A percentile compares a stretch with the other conserved stretches of the same genome.
These are phyloP conservation scores for Calocybe gangraenosa DNA, from an alignment of 768 basidiomycete genomes.

Conservation along the genomic window DNA sequence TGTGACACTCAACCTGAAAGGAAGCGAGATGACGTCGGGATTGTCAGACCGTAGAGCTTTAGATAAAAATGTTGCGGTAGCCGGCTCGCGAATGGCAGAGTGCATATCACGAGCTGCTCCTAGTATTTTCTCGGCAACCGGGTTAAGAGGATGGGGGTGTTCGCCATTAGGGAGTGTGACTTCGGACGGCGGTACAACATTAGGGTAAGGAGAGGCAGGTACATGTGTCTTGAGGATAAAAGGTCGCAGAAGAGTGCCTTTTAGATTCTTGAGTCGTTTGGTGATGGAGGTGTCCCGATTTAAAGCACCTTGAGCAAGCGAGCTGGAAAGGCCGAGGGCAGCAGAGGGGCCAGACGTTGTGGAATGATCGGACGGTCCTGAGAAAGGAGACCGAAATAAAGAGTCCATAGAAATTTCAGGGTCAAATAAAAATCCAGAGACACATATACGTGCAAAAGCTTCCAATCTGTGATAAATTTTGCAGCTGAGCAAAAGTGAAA, in stretches of 20 bases:
- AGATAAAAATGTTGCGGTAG: conserved; percentile 47
- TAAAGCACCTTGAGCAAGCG: conserved; percentile 30
- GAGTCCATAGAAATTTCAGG: conserved; percentile 61
- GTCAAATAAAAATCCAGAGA: conserved; percentile 85
- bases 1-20: conserved; percentile 58
- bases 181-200: conserved; percentile 16
- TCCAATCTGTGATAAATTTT: conserved; percentile 63
- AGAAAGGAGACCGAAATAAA: conserved; percentile 38
- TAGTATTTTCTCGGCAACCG: conserved; percentile 30
- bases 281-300: conserved; percentile 42
- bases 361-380: conserved; percentile 25
- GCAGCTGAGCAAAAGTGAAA: conserved; percentile 7
- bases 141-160: conserved; percentile 20
- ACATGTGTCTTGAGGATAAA: conserved; percentile 41
- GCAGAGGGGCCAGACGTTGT: conserved; percentile 23
- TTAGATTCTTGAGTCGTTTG: conserved; percentile 40
- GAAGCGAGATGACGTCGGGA: conserved; percentile 47
- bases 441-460: conserved; percentile 82
- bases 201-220: conserved; percentile 24
- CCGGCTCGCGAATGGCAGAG: conserved; percentile 36
- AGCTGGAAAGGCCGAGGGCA: conserved; percentile 21
- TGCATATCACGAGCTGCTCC: conserved; percentile 31
- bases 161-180: conserved; percentile 23
- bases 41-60: conserved; percentile 42
- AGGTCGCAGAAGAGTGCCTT: conserved; percentile 45